phyloP scores from a whole-genome alignment of 192 early-diverging fungal species.

The Kickxella alabastrina region DNA sequence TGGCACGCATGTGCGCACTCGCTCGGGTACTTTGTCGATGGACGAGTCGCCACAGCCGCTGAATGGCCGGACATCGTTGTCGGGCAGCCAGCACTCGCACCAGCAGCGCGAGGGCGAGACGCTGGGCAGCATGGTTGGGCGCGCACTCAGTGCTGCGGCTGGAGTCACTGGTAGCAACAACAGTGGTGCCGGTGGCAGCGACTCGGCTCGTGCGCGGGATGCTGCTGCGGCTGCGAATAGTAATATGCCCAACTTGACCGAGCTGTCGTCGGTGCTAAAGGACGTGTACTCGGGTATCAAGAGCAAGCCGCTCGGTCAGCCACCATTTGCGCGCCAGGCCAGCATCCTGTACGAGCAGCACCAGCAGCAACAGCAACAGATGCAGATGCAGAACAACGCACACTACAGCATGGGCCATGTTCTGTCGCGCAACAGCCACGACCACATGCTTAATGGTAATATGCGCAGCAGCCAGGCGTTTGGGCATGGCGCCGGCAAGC shows the following conservation, averaged over 20 bases:
- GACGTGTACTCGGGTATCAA: constrained; percentile 53
- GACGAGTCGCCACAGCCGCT: constrained; percentile 25
- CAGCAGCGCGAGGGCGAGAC: constrained; percentile 11
- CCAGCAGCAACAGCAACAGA: constrained; percentile 4
- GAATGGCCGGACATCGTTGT: constrained; percentile 18
- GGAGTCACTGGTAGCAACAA: neutral
- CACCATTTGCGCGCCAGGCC: constrained; percentile 46
- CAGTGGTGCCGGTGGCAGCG: no score
- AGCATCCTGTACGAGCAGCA: constrained; percentile 9
- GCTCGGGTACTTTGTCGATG: constrained; percentile 37
- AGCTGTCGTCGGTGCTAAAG: constrained; percentile 45
- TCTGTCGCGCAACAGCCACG: constrained; percentile 8
- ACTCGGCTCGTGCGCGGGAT: neutral
- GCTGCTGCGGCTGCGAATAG: neutral
- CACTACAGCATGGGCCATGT: constrained; percentile 17
- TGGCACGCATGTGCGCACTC: constrained; percentile 35
- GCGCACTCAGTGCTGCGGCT: constrained; percentile 5
- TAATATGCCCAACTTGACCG: constrained; percentile 32
- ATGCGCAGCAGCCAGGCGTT: constrained; percentile 20
- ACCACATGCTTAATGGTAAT: constrained; percentile 11
- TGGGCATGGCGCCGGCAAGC: constrained; percentile 13
- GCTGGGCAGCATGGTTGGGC: constrained; percentile 6
- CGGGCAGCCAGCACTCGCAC: constrained; percentile 15
- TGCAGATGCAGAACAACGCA: constrained; percentile 1
- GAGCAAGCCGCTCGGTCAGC: constrained; percentile 51